Percentiles rank a stretch among this genome's conserved stretches.
phyloP scores from a whole-genome alignment of 495 filamentous ascomycete species.

The Aspergillus sclerotioniger region DNA sequence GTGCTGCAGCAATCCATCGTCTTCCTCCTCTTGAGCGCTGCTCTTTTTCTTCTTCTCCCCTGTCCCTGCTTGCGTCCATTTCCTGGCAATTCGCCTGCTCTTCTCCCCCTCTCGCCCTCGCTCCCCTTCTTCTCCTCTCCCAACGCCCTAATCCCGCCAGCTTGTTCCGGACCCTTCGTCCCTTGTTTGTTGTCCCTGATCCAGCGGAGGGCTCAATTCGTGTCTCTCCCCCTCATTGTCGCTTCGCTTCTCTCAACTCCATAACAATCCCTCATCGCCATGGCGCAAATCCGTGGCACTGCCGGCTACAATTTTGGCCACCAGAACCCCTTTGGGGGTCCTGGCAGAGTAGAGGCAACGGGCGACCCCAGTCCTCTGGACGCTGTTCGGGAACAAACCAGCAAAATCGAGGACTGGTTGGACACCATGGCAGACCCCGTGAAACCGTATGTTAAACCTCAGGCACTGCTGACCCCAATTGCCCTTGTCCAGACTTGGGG shows the following conservation, averaged over 20 bases:
- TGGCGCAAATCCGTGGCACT: constrained; percentile 96
- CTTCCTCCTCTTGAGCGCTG: constrained; percentile 3
- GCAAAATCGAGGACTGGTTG: constrained; percentile 94
- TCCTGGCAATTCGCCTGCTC: constrained; percentile 1
- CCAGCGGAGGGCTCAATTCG: constrained; percentile 2
- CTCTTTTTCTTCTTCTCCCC: constrained; percentile 5
- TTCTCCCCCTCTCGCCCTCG: constrained; percentile 1
- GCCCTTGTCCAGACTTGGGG: background rate
- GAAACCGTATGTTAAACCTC: constrained; percentile 76
- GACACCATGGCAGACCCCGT: constrained; percentile 87
- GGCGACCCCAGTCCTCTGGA: constrained; percentile 86
- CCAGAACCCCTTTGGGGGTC: constrained; percentile 69
- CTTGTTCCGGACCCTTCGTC: constrained; percentile 1
- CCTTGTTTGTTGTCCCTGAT: constrained; percentile 11
- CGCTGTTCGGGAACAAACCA: constrained; percentile 88
- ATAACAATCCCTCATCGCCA: constrained; percentile 35
- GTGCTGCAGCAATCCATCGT: constrained; percentile 16
- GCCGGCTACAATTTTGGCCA: constrained; percentile 91
- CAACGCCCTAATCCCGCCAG: background rate
- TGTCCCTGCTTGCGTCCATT: background rate
- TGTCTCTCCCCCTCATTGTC: constrained; percentile 2
- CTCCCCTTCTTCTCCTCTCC: background rate
- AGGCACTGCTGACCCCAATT: background rate
- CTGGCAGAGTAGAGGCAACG: constrained; percentile 57
- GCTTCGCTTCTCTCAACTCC: background rate